phyloP scores from a whole-genome alignment of 306 rosid genomes.

The Prunus campanulata region DNA sequence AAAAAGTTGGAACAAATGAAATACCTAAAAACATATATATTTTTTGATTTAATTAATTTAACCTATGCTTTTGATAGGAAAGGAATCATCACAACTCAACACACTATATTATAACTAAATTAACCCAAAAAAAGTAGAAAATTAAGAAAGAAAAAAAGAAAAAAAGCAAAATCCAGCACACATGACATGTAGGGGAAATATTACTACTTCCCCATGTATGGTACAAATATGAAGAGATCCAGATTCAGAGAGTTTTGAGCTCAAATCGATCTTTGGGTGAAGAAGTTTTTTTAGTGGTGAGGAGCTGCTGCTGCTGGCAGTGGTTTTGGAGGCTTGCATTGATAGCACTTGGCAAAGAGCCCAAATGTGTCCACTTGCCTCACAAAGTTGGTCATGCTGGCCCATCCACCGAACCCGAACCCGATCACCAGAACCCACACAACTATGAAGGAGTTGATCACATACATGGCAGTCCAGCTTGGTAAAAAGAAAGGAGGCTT shows the following conservation, averaged over 20 bases:
- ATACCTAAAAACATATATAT: conserved; percentile 35
- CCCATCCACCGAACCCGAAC: conserved; percentile 99
- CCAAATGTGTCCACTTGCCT: conserved; percentile 83
- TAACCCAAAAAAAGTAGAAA: conserved; percentile 9
- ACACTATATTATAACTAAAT: conserved; percentile 49
- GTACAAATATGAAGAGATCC: conserved; percentile 42
- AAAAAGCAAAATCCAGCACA: conserved; percentile 47
- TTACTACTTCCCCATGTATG: conserved; percentile 66
- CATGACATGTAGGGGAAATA: conserved; percentile 48
- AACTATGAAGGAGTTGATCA: conserved; percentile 62
- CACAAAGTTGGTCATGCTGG: conserved; percentile 82
- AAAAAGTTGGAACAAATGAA: background rate
- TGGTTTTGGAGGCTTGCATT: conserved; percentile 63
- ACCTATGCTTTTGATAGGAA: conserved; percentile 49
- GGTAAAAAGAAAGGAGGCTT: conserved; percentile 83
- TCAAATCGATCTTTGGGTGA: background rate
- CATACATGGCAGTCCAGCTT: conserved; percentile 86
- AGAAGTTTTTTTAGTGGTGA: conserved; percentile 33
- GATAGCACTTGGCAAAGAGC: conserved; percentile 95
- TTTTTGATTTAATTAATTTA: conserved; percentile 22
- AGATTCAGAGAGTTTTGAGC: background rate
- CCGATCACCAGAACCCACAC: conserved; percentile 83
- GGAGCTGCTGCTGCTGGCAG: conserved; percentile 37
- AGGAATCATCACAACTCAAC: conserved; percentile 50
- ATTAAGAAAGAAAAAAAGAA: background rate